Evolutionary conservation across 2,329 filamentous ascomycete genomes (phyloP).

Genomic region (Aspergillus tanneri): DNA sequence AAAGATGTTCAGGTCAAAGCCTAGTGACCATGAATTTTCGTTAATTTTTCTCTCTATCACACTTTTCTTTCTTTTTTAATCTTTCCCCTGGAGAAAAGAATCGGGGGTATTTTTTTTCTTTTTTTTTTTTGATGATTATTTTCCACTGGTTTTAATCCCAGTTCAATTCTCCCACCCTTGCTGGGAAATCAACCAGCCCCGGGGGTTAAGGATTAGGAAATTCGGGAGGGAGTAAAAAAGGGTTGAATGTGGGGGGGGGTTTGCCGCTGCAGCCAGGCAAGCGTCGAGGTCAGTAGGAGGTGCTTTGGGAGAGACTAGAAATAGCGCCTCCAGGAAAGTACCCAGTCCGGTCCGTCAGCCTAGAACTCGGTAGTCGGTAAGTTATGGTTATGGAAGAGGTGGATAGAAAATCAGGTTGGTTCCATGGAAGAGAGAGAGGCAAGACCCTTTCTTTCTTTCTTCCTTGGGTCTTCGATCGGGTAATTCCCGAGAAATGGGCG

Average conservation of each 20-base stretch:
- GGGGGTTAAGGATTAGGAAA: slow-evolving; percentile 4
- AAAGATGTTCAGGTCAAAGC: not conserved
- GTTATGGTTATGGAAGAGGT: too few relatives aligned
- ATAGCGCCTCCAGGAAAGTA: not conserved
- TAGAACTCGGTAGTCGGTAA: too few relatives aligned
- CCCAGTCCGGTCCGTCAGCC: too few relatives aligned
- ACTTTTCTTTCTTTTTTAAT: not conserved
- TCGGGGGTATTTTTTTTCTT: not conserved
- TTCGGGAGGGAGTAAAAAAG: too few relatives aligned
- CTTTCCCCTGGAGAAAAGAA: not conserved
- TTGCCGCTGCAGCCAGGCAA: slow-evolving; percentile 35
- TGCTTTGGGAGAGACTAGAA: slow-evolving; percentile 5
- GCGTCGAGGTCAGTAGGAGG: slow-evolving; percentile 17
- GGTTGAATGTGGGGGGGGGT: slow-evolving; percentile 18
- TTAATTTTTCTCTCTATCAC: not conserved
- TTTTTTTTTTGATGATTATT: too few relatives aligned
- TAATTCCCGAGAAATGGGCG: too few relatives aligned
- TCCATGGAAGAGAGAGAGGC: not conserved
- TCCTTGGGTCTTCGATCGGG: not conserved
- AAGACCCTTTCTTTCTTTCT: not conserved
- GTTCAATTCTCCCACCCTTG: slow-evolving; percentile 13
- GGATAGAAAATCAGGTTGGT: not conserved
- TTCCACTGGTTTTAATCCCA: too few relatives aligned
- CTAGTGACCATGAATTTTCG: not conserved
- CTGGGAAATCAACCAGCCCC: slow-evolving; percentile 6